Conservation (phyloP, 805 yeast species). For the Metschnikowia lachancei region DNA sequence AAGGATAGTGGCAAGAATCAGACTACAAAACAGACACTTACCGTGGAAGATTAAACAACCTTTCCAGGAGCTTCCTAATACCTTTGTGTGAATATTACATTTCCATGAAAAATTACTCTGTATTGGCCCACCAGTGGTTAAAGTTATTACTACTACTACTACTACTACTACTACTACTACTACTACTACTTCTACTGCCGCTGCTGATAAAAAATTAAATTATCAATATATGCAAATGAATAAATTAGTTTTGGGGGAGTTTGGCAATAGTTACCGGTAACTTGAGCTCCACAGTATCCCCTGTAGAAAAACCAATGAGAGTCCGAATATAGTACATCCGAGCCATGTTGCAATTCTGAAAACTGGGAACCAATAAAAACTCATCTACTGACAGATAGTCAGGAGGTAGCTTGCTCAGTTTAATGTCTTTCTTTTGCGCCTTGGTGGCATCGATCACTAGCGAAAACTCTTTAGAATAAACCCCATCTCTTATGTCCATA, state of each 20-base stretch:
- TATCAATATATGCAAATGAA: too few relatives aligned
- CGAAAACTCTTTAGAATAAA: slow-evolving; percentile 23
- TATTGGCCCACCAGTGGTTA: too few relatives aligned
- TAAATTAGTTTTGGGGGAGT: slow-evolving; percentile 6
- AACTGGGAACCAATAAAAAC: slow-evolving; percentile 38
- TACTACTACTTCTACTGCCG: too few relatives aligned
- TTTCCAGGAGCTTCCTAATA: too few relatives aligned
- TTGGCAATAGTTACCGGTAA: slow-evolving; percentile 32
- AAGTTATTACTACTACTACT: too few relatives aligned
- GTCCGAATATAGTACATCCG: slow-evolving; percentile 34
- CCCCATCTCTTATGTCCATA: slow-evolving; percentile 13
- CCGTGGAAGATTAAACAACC: too few relatives aligned
- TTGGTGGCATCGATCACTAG: slow-evolving; percentile 28
- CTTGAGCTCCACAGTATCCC: slow-evolving; percentile 24
- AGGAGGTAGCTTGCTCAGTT: slow-evolving; percentile 3
- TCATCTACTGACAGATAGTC: slow-evolving; percentile 21
- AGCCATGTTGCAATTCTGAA: slow-evolving; percentile 36
- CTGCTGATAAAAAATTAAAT: too few relatives aligned
- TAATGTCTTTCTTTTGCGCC: slow-evolving; percentile 20
- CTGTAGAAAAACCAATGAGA: slow-evolving; percentile 22
- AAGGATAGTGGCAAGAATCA: too few relatives aligned
- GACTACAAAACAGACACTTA: too few relatives aligned
- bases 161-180: too few relatives aligned
- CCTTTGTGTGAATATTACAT: too few relatives aligned
- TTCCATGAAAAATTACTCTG: too few relatives aligned